Conservation (phyloP, 441 rosid species). For the Hypseocharis bilobata region DNA sequence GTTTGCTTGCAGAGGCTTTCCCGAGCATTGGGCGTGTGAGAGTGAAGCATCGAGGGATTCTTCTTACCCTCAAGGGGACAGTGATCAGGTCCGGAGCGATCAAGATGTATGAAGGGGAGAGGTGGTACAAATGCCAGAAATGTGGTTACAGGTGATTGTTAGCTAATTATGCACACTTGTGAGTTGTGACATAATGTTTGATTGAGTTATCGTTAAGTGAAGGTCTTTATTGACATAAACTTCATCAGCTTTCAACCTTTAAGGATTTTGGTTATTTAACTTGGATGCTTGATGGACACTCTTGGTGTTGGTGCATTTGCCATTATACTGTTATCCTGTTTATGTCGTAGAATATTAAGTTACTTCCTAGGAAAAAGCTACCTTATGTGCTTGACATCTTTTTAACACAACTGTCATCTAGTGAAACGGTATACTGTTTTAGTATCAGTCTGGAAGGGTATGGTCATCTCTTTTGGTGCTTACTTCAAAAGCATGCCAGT, state of each 20-base stretch:
- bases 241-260: neutral
- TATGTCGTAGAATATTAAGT: too few species aligned
- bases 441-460: neutral
- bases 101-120: slow-evolving; percentile 89
- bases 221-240: neutral
- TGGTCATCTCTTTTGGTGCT: neutral
- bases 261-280: neutral
- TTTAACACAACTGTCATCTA: neutral
- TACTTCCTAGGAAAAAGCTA: neutral
- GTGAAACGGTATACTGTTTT: too few species aligned
- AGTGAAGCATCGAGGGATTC: slow-evolving; percentile 77
- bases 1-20: slow-evolving; percentile 43
- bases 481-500: neutral
- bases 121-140: slow-evolving; percentile 71
- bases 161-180: neutral
- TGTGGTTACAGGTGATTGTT: slow-evolving; percentile 55
- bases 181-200: neutral
- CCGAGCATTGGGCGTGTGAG: slow-evolving; percentile 84
- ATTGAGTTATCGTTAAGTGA: neutral
- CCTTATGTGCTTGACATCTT: neutral
- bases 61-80: slow-evolving; percentile 77
- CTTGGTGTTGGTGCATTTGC: neutral
- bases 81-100: slow-evolving; percentile 78
- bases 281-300: neutral
- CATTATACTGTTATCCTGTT: neutral